A percentile compares a stretch with the other conserved stretches of the same genome.
phyloP scores from a whole-genome alignment of 2,329 filamentous ascomycete genomes.

The Penicillium sp. region DNA sequence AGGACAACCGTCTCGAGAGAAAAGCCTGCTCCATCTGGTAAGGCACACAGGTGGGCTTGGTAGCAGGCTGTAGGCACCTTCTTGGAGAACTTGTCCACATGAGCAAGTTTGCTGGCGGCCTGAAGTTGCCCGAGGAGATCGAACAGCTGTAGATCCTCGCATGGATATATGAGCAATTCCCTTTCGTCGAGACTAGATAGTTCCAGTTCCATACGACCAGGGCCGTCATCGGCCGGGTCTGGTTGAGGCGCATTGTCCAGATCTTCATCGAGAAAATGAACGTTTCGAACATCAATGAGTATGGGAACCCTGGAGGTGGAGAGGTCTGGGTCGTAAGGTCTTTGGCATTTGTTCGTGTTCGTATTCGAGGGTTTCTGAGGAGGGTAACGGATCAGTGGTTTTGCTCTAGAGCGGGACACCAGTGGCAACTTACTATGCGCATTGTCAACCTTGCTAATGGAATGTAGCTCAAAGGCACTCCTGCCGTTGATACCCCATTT shows the following conservation, averaged over 20 bases:
- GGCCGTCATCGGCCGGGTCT: neutral
- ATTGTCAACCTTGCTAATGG: conserved; percentile 31
- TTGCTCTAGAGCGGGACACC: neutral
- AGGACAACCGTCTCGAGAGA: conserved; percentile 31
- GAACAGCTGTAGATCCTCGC: conserved; percentile 14
- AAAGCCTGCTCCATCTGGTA: conserved; percentile 20
- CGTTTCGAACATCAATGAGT: conserved; percentile 12
- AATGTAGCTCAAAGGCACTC: conserved; percentile 32
- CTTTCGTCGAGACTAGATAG: conserved; percentile 13
- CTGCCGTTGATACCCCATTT: conserved; percentile 14
- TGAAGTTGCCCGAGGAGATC: conserved; percentile 25
- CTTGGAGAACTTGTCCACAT: conserved; percentile 27
- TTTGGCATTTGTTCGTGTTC: neutral
- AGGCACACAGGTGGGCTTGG: conserved; percentile 26
- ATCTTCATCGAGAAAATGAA: neutral
- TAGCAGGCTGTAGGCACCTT: conserved; percentile 29
- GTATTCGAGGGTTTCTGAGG: conserved; percentile 19
- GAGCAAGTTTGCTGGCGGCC: conserved; percentile 18
- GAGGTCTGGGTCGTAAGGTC: neutral
- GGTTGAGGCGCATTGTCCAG: neutral
- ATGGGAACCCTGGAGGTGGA: conserved; percentile 18
- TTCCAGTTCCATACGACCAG: conserved; percentile 22
- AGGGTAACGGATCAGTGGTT: conserved; percentile 4
- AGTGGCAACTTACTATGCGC: conserved; percentile 29
- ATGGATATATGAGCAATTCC: conserved; percentile 19